Evolutionary conservation across 495 filamentous ascomycete species (phyloP).

Genomic region (Acidomyces sp.): DNA sequence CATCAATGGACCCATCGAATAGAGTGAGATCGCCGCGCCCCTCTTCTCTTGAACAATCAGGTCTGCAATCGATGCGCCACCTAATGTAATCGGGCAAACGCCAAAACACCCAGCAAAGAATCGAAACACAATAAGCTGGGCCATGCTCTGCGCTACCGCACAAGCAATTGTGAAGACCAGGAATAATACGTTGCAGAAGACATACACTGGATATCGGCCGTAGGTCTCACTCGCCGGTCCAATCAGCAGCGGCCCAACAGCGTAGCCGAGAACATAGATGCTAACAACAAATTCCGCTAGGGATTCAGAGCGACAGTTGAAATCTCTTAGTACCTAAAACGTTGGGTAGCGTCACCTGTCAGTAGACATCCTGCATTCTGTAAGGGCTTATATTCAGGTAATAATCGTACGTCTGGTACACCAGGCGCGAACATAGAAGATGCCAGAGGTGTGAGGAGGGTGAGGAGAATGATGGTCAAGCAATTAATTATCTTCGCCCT

Average conservation of each 20-base stretch:
- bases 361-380: too few relatives aligned
- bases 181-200: constrained; percentile 37
- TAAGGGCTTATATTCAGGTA: too few relatives aligned
- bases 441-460: constrained; percentile 29
- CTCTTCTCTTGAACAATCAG: too few relatives aligned
- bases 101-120: constrained; percentile 43
- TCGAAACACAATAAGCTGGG: constrained; percentile 41
- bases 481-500: constrained; percentile 35
- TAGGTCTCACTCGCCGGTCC: constrained; percentile 51
- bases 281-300: constrained; percentile 9
- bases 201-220: constrained; percentile 43
- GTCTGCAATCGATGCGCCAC: constrained; percentile 40
- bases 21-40: too few relatives aligned
- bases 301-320: too few relatives aligned
- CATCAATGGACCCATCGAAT: too few relatives aligned
- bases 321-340: too few relatives aligned
- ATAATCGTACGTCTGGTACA: constrained; percentile 29
- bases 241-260: constrained; percentile 36
- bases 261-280: constrained; percentile 25
- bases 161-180: constrained; percentile 43
- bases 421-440: constrained; percentile 32
- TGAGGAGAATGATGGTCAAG: constrained; percentile 27
- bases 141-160: constrained; percentile 41
- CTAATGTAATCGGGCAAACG: constrained; percentile 37
- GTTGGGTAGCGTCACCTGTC: too few relatives aligned